Conservation (phyloP, 257 asterid species). For the Solanum stenotomum region DNA sequence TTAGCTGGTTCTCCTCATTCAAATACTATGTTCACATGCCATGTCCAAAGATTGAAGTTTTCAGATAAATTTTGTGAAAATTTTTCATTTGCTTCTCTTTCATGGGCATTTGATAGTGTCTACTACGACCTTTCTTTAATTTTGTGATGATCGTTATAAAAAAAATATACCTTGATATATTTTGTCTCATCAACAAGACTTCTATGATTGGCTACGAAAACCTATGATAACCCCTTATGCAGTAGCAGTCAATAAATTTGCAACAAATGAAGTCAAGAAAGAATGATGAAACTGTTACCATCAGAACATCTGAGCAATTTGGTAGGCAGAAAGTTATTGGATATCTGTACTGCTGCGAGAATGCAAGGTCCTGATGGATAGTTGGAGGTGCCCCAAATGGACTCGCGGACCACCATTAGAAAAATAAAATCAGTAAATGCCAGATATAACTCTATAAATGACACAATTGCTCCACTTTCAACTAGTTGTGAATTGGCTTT, state of each 20-base stretch:
- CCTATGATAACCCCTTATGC: constrained; percentile 25
- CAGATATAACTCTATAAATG: not conserved
- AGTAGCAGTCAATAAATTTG: constrained; percentile 9
- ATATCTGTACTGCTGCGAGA: not conserved
- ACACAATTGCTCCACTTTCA: not conserved
- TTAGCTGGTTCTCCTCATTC: not conserved
- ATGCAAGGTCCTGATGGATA: not conserved
- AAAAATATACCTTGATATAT: not conserved
- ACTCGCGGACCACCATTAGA: not conserved
- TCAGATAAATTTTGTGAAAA: not conserved
- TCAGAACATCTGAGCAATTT: not conserved
- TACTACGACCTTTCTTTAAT: not conserved
- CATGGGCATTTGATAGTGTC: not conserved
- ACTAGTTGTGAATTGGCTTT: not conserved
- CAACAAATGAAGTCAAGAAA: not conserved
- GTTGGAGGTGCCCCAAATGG: not conserved
- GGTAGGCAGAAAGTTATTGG: not conserved
- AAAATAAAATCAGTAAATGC: not conserved
- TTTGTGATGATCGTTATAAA: not conserved
- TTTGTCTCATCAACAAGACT: not conserved
- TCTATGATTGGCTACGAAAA: not conserved
- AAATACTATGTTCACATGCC: not conserved
- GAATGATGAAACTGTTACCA: not conserved
- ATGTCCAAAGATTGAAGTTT: not conserved
- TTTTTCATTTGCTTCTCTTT: not conserved